Base-by-base conservation (phyloP, 2,329 filamentous ascomycete genomes). In the Pseudocercospora ulei region DNA sequence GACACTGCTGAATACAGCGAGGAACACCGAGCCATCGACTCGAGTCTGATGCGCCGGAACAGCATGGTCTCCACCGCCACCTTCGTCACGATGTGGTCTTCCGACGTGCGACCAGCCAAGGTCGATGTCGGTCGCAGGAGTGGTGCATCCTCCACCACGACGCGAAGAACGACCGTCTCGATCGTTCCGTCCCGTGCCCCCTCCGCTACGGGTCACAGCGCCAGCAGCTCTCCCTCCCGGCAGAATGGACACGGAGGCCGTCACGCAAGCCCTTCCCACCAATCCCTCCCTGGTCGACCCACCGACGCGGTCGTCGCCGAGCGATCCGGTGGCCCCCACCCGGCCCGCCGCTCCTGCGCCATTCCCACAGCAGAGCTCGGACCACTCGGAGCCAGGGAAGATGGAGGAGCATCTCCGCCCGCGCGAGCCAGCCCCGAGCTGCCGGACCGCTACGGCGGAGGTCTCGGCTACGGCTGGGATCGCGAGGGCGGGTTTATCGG, bases 391-490 rank as follows among this genome's bases (percentile, higher is more conserved):
- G 18, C 34, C 7, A 35, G 17, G 28, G 12, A 35, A 9, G 41
- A 31, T 5, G 7, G 33, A n/a, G 18, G 29, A 13, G 31, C 36
- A 2, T 19, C 30, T 17, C 11, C 36, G 11, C 29, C 38, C 5
- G 38, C 39, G 11, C 24, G 31, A 9, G 33, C 20, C 11, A 41
- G 41, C 6, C 40, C 43, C 7, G 31, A 29, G 8, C 18, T 44
- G 9, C 29, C 43, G 7, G 56, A 62, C 43, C 55, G 61, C 7
- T 63, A 56, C 41, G 49, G 50, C 25, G 62, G 62, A n/a, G 61
- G 61, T 1, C 38, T 62, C 8, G 45, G 48, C 6, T 64, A 60
- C 42, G 60, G 57, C 11, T 63, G 57, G 51, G 56, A 62, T 41
- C 51, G 54, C 5, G 52, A 56, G 2, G 41, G 38, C 5, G 61